A percentile compares a stretch with the other conserved stretches of the same genome.
phyloP scores from a whole-genome alignment of 768 basidiomycete species.

The Mycena chlorophos region DNA sequence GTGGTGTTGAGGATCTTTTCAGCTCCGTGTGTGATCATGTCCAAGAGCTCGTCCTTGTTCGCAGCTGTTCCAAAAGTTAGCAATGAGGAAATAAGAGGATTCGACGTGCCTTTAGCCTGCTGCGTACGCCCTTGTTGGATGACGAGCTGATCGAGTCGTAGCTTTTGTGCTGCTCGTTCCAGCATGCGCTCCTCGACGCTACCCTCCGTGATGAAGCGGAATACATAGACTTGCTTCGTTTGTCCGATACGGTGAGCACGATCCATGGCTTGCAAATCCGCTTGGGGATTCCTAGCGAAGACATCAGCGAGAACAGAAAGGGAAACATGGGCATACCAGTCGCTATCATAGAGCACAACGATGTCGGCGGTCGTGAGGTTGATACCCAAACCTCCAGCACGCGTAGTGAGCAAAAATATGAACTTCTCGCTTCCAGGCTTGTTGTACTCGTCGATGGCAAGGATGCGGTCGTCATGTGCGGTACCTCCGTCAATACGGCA shows the following conservation, averaged over 20 bases:
- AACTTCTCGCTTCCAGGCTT: constrained; percentile 92
- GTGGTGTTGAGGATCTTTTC: constrained; percentile 90
- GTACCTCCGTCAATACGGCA: constrained; percentile 96
- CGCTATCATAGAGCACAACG: constrained; percentile 93
- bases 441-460: constrained; percentile 97
- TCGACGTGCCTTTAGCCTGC: constrained; percentile 64
- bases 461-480: constrained; percentile 93
- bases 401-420: constrained; percentile 93
- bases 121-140: constrained; percentile 94
- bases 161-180: constrained; percentile 92
- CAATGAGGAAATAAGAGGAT: constrained; percentile 4
- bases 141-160: constrained; percentile 91
- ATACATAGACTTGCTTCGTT: constrained; percentile 96
- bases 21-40: constrained; percentile 98
- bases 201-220: constrained; percentile 93
- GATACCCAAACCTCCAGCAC: constrained; percentile 96
- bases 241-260: constrained; percentile 96
- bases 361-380: constrained; percentile 94
- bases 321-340: constrained; percentile 63
- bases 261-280: constrained; percentile 98
- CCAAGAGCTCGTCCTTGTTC: constrained; percentile 92
- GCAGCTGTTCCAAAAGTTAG: constrained; percentile 52
- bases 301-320: background rate
- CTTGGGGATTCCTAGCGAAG: constrained; percentile 88
- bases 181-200: constrained; percentile 96